Evolutionary conservation across 2,329 filamentous ascomycete genomes (phyloP).

Genomic region (Fusarium hainanense): DNA sequence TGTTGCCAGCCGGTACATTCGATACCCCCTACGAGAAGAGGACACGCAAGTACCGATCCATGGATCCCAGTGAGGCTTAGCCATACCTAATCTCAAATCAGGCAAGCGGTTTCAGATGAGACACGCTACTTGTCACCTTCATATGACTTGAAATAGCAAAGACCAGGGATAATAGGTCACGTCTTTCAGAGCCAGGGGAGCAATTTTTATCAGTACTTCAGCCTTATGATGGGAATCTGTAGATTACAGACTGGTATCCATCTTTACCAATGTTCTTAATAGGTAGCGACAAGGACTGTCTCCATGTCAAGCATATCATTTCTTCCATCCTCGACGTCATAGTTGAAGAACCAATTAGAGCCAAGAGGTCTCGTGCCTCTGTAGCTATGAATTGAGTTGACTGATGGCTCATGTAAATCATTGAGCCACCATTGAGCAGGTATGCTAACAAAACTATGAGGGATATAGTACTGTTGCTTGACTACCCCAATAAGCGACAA

Average conservation of each 20-base stretch:
- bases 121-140: conserved; percentile 35
- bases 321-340: conserved; percentile 17
- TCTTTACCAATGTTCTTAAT: neutral
- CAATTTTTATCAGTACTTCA: conserved; percentile 9
- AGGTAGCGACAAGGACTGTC: neutral
- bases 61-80: conserved; percentile 17
- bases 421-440: neutral
- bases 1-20: conserved; percentile 14
- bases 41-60: conserved; percentile 21
- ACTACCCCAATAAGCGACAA: neutral
- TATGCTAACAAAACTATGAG: neutral
- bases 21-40: neutral
- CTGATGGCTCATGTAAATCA: neutral
- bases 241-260: neutral
- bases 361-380: neutral
- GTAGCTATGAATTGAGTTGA: neutral
- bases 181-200: conserved; percentile 8
- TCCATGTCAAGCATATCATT: neutral
- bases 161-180: conserved; percentile 5
- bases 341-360: neutral
- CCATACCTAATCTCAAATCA: conserved; percentile 27
- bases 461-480: neutral
- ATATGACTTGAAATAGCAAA: conserved; percentile 10
- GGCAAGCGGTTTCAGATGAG: conserved; percentile 30
- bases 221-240: conserved; percentile 12